A percentile compares a stretch with the other conserved stretches of the same genome.
phyloP scores from a whole-genome alignment of 805 yeast species.

The Pichia eremophila region DNA sequence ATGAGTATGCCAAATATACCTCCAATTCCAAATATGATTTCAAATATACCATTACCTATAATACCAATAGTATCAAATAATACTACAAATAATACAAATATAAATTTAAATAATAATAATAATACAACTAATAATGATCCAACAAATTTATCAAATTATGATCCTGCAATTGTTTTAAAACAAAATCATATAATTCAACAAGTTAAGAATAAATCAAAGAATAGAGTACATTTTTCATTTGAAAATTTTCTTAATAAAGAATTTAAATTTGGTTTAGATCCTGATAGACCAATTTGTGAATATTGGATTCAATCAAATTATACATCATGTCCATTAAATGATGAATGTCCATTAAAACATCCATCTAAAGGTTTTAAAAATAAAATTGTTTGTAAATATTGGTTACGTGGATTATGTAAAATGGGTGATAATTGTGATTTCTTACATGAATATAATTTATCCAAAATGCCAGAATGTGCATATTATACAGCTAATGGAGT shows the following conservation, averaged over 20 bases:
- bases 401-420: slow-evolving; percentile 95
- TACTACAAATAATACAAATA: slow-evolving; percentile 1
- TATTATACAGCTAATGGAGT: slow-evolving; percentile 74
- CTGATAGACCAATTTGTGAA: slow-evolving; percentile 83
- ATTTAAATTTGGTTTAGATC: slow-evolving; percentile 74
- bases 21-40: no score
- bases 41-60: no score
- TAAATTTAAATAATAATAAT: not conserved
- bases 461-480: slow-evolving; percentile 95
- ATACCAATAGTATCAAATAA: no score
- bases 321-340: slow-evolving; percentile 70
- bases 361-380: slow-evolving; percentile 49
- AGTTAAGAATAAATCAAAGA: slow-evolving; percentile 6
- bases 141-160: not conserved
- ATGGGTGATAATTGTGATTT: slow-evolving; percentile 96
- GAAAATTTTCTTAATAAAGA: slow-evolving; percentile 78
- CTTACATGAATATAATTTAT: slow-evolving; percentile 84
- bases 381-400: slow-evolving; percentile 93
- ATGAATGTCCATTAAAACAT: slow-evolving; percentile 82
- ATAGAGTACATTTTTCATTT: slow-evolving; percentile 38
- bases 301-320: slow-evolving; percentile 51
- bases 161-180: slow-evolving; percentile 9
- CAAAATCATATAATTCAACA: slow-evolving; percentile 13
- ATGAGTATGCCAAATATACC: no score
- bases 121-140: not conserved